Percentiles rank a stretch among this genome's conserved stretches.
These are phyloP conservation scores for Solanum aculeatissimum DNA, from an alignment of 305 asterid species.

Conservation along the genomic window DNA sequence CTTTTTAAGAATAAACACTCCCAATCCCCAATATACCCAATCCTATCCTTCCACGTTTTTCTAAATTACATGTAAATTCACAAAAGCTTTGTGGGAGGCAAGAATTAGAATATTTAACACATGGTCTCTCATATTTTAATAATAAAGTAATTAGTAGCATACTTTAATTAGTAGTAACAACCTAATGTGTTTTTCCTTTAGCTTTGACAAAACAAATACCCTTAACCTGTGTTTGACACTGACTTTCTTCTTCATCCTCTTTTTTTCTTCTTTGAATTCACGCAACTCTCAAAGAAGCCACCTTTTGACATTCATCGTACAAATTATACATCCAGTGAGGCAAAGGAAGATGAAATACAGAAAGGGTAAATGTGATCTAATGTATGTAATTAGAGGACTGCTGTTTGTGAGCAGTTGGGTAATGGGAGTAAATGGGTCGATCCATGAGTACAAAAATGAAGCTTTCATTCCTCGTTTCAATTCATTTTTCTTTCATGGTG, in stretches of 20 bases:
- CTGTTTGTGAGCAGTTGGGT: constrained; percentile 4
- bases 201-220: neutral
- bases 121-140: neutral
- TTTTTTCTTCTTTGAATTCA: neutral
- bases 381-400: constrained; percentile 4
- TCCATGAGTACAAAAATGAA: constrained; percentile 85
- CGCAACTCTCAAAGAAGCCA: neutral
- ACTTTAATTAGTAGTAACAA: neutral
- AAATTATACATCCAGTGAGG: neutral
- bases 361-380: constrained; percentile 15
- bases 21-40: no score
- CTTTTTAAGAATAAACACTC: no score
- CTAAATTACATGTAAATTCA: no score
- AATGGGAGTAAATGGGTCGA: constrained; percentile 57
- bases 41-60: no score
- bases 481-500: constrained; percentile 90
- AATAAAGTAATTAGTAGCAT: neutral
- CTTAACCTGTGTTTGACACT: neutral
- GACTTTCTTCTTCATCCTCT: neutral
- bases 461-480: constrained; percentile 78
- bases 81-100: neutral
- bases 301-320: neutral
- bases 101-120: neutral
- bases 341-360: constrained; percentile 2
- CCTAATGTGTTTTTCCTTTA: neutral